Evolutionary conservation across 352 stramenopile species (phyloP).

Genomic region (Pythium vanterpoolii): DNA sequence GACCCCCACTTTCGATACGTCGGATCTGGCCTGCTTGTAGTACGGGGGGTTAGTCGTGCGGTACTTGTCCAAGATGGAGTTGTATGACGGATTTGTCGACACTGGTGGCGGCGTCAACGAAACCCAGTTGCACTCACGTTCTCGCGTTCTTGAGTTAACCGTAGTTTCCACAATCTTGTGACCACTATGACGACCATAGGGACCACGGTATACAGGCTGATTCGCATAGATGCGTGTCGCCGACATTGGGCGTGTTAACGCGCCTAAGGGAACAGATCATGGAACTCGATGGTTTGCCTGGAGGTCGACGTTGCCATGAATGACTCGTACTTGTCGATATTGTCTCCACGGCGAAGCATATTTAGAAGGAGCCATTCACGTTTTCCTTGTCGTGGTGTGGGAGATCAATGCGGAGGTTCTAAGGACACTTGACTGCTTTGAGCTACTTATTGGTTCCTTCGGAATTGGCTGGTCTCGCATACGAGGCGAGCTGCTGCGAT

Average conservation of each 20-base stretch:
- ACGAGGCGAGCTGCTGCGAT: constrained; percentile 5
- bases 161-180: constrained; percentile 27
- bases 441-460: constrained; percentile 28
- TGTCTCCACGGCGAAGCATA: constrained; percentile 73
- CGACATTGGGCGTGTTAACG: constrained; percentile 11
- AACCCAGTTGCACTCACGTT: constrained; percentile 59
- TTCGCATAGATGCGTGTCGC: constrained; percentile 15
- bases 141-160: constrained; percentile 17
- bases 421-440: constrained; percentile 46
- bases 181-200: constrained; percentile 13
- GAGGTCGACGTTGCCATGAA: constrained; percentile 38
- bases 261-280: not conserved
- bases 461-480: constrained; percentile 3
- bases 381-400: constrained; percentile 59
- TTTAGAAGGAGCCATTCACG: constrained; percentile 76
- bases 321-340: constrained; percentile 60
- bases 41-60: constrained; percentile 71
- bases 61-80: constrained; percentile 80
- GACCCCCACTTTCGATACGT: too few species aligned
- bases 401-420: constrained; percentile 47
- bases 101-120: constrained; percentile 36
- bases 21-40: too few species aligned
- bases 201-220: not conserved
- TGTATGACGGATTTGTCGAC: constrained; percentile 55
- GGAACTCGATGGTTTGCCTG: constrained; percentile 8